Evolutionary conservation across 345 rosid genomes (phyloP).

Genomic region (Kandelia obovata): DNA sequence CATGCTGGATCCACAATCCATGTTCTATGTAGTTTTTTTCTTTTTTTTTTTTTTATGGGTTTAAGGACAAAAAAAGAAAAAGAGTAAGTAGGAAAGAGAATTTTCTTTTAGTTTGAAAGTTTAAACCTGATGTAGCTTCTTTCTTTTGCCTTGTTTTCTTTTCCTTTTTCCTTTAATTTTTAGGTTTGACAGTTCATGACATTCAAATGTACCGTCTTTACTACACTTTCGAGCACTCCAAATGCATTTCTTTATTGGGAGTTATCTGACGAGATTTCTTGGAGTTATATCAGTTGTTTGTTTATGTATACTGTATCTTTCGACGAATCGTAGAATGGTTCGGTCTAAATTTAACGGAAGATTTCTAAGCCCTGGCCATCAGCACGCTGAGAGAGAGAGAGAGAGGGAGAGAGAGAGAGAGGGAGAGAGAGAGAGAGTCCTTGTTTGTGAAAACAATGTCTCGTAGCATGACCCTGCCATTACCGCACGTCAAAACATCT

Average conservation of each 20-base stretch:
- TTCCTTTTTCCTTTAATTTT: neutral
- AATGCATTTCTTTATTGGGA: conserved; percentile 26
- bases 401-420: neutral
- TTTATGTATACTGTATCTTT: neutral
- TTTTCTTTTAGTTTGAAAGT: conserved; percentile 22
- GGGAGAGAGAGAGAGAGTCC: neutral
- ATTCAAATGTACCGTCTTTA: conserved; percentile 22
- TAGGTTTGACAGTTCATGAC: conserved; percentile 1
- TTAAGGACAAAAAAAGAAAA: neutral
- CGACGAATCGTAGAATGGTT: conserved; percentile 7
- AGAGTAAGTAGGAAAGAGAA: neutral
- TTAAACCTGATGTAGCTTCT: conserved; percentile 11
- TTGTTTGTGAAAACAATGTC: conserved; percentile 15
- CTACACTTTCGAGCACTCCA: conserved; percentile 32
- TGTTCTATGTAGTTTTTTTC: neutral
- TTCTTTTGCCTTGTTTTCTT: neutral
- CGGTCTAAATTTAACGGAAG: neutral
- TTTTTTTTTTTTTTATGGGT: conserved; percentile 1
- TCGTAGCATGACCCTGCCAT: conserved; percentile 21
- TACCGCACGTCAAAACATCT: neutral
- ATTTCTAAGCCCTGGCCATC: too few species aligned
- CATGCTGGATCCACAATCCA: conserved; percentile 44
- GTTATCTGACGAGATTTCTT: conserved; percentile 4
- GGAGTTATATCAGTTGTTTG: too few species aligned
- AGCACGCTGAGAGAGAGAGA: conserved; percentile 5